Conservation (phyloP, 805 yeast species). For the Monosporozyma yasuniensis region DNA sequence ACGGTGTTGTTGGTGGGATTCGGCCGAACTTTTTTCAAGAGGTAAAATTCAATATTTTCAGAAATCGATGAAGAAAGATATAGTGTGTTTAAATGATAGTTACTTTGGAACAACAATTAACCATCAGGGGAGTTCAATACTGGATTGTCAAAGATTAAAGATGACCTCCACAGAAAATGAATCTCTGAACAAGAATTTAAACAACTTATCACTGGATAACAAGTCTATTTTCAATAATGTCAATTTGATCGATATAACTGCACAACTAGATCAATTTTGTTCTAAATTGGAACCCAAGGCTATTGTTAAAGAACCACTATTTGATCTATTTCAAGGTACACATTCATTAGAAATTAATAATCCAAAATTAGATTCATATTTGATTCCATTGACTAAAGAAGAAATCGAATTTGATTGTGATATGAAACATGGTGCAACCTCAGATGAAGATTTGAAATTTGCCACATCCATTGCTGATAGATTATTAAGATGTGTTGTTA, state of each 20-base stretch:
- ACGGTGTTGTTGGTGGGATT: not conserved
- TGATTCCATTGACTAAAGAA: slow-evolving; percentile 38
- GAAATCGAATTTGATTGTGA: slow-evolving; percentile 43
- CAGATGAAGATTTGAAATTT: slow-evolving; percentile 31
- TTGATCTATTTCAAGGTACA: slow-evolving; percentile 73
- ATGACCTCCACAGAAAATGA: not conserved
- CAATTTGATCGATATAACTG: slow-evolving; percentile 45
- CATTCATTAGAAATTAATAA: slow-evolving; percentile 77
- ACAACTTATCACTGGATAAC: not conserved
- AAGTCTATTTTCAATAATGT: not conserved
- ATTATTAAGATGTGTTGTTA: slow-evolving; percentile 44
- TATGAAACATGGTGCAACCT: slow-evolving; percentile 8
- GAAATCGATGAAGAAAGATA: not conserved
- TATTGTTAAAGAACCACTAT: slow-evolving; percentile 50
- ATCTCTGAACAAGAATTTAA: not conserved
- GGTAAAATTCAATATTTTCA: not conserved
- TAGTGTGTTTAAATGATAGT: not conserved
- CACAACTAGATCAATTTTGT: slow-evolving; percentile 36
- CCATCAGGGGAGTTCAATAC: not conserved
- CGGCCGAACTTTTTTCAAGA: not conserved
- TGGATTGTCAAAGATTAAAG: not conserved
- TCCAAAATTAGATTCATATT: slow-evolving; percentile 66
- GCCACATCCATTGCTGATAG: slow-evolving; percentile 46
- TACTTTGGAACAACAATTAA: not conserved
- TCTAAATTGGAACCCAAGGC: slow-evolving; percentile 38